These are phyloP conservation scores for Penicillium sp. DNA, from an alignment of 2,329 filamentous ascomycete species.

Conservation along the genomic window DNA sequence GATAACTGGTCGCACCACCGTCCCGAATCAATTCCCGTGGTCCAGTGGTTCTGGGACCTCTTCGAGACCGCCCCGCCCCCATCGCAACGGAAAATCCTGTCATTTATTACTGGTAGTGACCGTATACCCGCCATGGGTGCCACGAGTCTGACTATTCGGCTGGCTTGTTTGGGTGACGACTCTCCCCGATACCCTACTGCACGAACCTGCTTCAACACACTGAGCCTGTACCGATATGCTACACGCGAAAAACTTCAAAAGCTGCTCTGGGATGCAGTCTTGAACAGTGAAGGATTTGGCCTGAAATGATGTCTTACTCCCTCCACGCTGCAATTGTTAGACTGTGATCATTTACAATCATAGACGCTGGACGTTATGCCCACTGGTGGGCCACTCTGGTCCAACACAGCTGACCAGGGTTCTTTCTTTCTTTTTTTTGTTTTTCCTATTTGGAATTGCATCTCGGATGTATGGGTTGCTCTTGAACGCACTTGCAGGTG, in stretches of 20 bases:
- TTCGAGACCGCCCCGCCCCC: conserved; percentile 65
- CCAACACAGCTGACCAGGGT: neutral
- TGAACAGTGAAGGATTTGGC: conserved; percentile 88
- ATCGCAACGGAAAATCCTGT: conserved; percentile 74
- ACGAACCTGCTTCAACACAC: conserved; percentile 85
- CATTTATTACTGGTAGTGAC: conserved; percentile 88
- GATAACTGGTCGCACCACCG: conserved; percentile 68
- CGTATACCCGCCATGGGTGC: conserved; percentile 86
- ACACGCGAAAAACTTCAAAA: conserved; percentile 66
- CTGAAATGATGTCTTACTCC: conserved; percentile 56
- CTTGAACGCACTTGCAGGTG: neutral
- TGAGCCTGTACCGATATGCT: conserved; percentile 73
- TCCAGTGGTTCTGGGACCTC: conserved; percentile 86
- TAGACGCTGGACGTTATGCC: neutral
- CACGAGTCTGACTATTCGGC: conserved; percentile 72
- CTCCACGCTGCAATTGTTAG: neutral
- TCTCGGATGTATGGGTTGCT: neutral
- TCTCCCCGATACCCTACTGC: conserved; percentile 75
- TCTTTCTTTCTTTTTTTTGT: neutral
- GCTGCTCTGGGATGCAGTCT: conserved; percentile 81
- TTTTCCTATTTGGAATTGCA: neutral
- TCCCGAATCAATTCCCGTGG: conserved; percentile 62
- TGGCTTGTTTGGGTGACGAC: conserved; percentile 75
- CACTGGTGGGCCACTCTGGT: neutral
- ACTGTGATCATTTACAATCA: neutral